A percentile compares a stretch with the other conserved stretches of the same genome.
Evolutionary conservation across 1,284 basidiomycete genomes (phyloP).

Genomic region (Trametes polyzona): DNA sequence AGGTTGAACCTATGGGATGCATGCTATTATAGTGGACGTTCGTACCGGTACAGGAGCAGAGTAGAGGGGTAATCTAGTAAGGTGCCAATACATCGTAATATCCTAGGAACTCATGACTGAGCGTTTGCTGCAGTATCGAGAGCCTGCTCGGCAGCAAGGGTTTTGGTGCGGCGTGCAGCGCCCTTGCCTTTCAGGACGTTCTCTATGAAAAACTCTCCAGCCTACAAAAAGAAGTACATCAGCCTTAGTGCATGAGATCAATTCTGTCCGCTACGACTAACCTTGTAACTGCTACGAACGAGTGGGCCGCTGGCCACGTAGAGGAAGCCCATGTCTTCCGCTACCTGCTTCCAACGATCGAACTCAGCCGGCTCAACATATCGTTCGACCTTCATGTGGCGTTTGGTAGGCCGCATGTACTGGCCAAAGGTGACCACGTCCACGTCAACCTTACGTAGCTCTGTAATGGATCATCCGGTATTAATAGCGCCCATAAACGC

Average conservation of each 20-base stretch:
- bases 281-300: slow-evolving; percentile 97
- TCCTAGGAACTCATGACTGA: slow-evolving; percentile 2
- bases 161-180: slow-evolving; percentile 45
- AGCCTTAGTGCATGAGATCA: neutral
- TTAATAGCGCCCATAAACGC: slow-evolving; percentile 2
- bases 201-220: slow-evolving; percentile 92
- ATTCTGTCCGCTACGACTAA: slow-evolving; percentile 36
- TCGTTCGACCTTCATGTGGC: slow-evolving; percentile 98
- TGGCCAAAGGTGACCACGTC: slow-evolving; percentile 99
- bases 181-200: slow-evolving; percentile 78
- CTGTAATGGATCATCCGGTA: slow-evolving; percentile 43
- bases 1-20: neutral
- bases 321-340: slow-evolving; percentile 93
- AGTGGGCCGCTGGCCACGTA: slow-evolving; percentile 98
- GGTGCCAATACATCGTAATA: neutral
- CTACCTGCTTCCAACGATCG: slow-evolving; percentile 87
- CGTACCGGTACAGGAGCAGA: slow-evolving; percentile 4
- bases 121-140: slow-evolving; percentile 5
- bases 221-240: slow-evolving; percentile 46
- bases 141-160: slow-evolving; percentile 35
- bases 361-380: slow-evolving; percentile 97
- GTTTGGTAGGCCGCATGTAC: slow-evolving; percentile 99
- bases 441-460: slow-evolving; percentile 86
- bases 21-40: neutral
- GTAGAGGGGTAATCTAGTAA: neutral